Conservation (phyloP, 2,329 filamentous ascomycete species). For the Hortaea werneckii region DNA sequence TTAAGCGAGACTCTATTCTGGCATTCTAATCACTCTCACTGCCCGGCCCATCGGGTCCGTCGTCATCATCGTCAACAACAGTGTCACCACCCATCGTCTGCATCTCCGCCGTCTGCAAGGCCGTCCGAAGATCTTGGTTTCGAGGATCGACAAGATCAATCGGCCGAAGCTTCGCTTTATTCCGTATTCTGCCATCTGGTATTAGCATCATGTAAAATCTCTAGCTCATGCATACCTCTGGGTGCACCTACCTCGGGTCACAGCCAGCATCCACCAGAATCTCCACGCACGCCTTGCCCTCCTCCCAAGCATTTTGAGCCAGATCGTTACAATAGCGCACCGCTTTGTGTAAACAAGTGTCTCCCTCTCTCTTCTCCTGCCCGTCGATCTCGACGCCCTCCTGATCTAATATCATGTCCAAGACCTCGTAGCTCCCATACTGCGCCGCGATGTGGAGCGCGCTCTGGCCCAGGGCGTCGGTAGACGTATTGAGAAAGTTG, state of each 20-base stretch:
- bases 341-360: conserved; percentile 71
- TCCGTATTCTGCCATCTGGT: conserved; percentile 41
- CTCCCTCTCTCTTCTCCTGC: conserved; percentile 56
- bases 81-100: conserved; percentile 39
- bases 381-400: conserved; percentile 79
- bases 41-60: conserved; percentile 28
- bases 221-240: background rate
- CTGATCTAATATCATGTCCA: conserved; percentile 75
- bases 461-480: conserved; percentile 77
- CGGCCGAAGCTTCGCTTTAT: conserved; percentile 64
- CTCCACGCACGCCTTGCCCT: conserved; percentile 57
- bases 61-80: conserved; percentile 38
- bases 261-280: conserved; percentile 77
- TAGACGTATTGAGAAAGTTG: conserved; percentile 72
- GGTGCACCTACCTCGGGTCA: conserved; percentile 39
- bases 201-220: too few species aligned
- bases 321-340: conserved; percentile 64
- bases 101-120: conserved; percentile 64
- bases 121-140: conserved; percentile 50
- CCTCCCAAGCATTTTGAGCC: conserved; percentile 51
- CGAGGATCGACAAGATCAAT: conserved; percentile 63
- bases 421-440: conserved; percentile 75
- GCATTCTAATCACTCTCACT: conserved; percentile 35
- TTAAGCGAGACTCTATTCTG: too few species aligned
- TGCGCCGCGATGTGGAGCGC: conserved; percentile 81